Conservation (phyloP, 495 filamentous ascomycete species). For the Penicillium soppii region DNA sequence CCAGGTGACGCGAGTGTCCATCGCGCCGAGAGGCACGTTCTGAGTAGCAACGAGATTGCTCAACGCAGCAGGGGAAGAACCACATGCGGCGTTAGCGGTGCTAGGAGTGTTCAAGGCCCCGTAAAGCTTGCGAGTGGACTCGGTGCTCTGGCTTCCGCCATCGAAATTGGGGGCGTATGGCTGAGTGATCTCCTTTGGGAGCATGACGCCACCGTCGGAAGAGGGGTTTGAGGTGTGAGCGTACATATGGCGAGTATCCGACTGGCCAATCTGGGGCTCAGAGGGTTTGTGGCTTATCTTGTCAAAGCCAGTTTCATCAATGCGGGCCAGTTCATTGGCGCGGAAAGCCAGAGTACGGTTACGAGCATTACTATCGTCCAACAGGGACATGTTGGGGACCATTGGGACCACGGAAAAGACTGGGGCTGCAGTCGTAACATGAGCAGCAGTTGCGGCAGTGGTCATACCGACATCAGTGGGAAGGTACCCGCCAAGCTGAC, state of each 20-base stretch:
- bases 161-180: background rate
- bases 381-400: background rate
- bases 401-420: background rate
- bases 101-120: background rate
- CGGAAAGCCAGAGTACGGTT: background rate
- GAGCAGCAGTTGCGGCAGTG: background rate
- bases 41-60: background rate
- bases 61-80: background rate
- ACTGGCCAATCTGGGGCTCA: background rate
- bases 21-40: background rate
- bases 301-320: background rate
- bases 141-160: no score
- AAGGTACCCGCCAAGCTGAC: no score
- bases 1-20: background rate
- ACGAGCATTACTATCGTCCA: background rate
- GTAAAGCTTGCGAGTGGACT: background rate
- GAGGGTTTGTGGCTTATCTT: background rate
- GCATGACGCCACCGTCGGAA: background rate
- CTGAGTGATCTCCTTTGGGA: background rate
- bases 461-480: background rate
- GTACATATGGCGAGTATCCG: background rate
- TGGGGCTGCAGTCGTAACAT: background rate
- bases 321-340: background rate
- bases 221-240: background rate
- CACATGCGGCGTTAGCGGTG: no score